A percentile compares a stretch with the other conserved stretches of the same genome.
These are phyloP conservation scores for Euphorbia tirucalli DNA, from an alignment of 345 rosid species.

Conservation along the genomic window DNA sequence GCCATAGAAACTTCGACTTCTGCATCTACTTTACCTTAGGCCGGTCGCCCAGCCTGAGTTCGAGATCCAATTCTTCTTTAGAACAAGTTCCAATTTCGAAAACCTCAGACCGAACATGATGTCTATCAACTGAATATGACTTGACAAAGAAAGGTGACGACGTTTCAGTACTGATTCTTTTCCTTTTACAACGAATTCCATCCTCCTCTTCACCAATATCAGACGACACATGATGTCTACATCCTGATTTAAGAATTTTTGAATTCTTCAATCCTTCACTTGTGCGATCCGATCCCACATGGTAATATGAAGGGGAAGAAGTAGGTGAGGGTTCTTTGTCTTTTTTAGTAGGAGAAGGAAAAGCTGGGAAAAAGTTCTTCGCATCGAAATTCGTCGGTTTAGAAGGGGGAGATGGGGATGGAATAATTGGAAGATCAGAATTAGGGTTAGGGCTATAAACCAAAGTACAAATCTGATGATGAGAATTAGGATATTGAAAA, in stretches of 20 bases:
- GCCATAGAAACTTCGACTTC: background rate
- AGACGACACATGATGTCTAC: constrained; percentile 26
- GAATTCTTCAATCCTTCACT: constrained; percentile 39
- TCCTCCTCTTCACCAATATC: constrained; percentile 34
- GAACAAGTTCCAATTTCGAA: constrained; percentile 37
- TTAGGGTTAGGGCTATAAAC: constrained; percentile 67
- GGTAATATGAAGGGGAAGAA: constrained; percentile 30
- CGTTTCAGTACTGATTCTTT: constrained; percentile 38
- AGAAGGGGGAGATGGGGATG: constrained; percentile 43
- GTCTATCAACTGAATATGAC: constrained; percentile 40
- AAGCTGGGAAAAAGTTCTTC: constrained; percentile 27
- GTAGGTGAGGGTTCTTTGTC: constrained; percentile 22
- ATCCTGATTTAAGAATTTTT: constrained; percentile 27
- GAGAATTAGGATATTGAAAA: constrained; percentile 29
- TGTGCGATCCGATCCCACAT: constrained; percentile 26
- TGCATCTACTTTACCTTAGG: constrained; percentile 51
- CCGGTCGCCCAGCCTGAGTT: constrained; percentile 77
- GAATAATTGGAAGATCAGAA: constrained; percentile 29
- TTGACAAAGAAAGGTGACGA: constrained; percentile 42
- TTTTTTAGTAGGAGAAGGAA: constrained; percentile 30
- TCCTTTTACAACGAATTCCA: constrained; percentile 43
- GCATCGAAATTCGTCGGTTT: constrained; percentile 41
- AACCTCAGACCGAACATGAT: constrained; percentile 36
- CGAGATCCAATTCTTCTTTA: constrained; percentile 81
- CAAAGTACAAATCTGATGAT: constrained; percentile 44